Evolutionary conservation across 2,329 filamentous ascomycete genomes (phyloP).

Genomic region (Tothia fuscella): DNA sequence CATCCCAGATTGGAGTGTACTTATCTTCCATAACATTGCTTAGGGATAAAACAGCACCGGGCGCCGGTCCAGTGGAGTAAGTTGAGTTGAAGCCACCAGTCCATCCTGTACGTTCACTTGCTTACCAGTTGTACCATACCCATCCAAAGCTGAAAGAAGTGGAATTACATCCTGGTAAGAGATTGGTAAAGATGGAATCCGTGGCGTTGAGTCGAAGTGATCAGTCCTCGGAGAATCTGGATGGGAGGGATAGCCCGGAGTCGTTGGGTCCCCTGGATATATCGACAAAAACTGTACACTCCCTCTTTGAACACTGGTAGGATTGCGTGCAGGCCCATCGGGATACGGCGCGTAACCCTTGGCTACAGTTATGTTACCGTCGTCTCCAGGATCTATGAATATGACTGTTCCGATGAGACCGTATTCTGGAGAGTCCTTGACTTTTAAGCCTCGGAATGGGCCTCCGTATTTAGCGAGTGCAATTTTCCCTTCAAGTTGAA

Average conservation of each 20-base stretch:
- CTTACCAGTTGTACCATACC: constrained; percentile 22
- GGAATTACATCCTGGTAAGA: constrained; percentile 21
- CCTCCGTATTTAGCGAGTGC: constrained; percentile 35
- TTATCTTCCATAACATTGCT: constrained; percentile 69
- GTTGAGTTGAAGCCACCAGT: constrained; percentile 22
- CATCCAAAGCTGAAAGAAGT: constrained; percentile 22
- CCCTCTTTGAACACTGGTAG: constrained; percentile 34
- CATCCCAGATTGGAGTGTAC: constrained; percentile 71
- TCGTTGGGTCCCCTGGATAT: constrained; percentile 33
- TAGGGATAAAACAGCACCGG: constrained; percentile 35
- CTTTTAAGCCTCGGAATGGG: constrained; percentile 35
- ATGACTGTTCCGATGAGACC: constrained; percentile 35
- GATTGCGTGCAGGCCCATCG: constrained; percentile 33
- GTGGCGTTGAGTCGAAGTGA: constrained; percentile 18
- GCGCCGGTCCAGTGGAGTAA: constrained; percentile 31
- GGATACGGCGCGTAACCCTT: constrained; percentile 34
- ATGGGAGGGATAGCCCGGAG: constrained; percentile 24
- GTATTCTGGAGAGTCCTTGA: constrained; percentile 34
- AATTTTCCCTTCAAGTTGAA: constrained; percentile 36
- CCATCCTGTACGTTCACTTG: constrained; percentile 21
- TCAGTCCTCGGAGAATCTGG: constrained; percentile 18
- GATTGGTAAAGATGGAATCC: constrained; percentile 24
- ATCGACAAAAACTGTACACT: constrained; percentile 48
- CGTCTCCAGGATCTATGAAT: constrained; percentile 34
- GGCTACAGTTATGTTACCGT: constrained; percentile 34